Base-by-base conservation (phyloP, 345 rosid genomes). In the Lepidium aucheri region DNA sequence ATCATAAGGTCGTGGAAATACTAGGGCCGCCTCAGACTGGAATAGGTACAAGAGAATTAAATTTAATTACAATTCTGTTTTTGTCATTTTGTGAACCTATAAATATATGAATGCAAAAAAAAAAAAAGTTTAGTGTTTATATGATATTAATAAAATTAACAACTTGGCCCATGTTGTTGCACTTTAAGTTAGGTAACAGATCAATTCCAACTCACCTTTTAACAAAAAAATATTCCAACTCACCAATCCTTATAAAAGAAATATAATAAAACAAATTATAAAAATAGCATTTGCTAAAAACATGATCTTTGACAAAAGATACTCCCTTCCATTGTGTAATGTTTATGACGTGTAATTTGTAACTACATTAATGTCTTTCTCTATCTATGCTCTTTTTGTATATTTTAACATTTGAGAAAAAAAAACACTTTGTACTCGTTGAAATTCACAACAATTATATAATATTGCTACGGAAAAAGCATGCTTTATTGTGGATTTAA, bases 191-290 rank as follows among this genome's bases (percentile, higher is more conserved):
- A 73, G 77, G 67, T 73, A 52, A 66, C 77, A 73, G 62, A 60
- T 65, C 68, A 73, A 65, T 73, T 66, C 77, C 77, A 73, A 73
- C 68, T 73, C 72, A 66, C 72, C 72, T n/a, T n/a, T n/a, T n/a
- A n/a, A n/a, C n/a, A n/a, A n/a, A n/a, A n/a, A n/a, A n/a, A n/a
- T n/a, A 65, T 73, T 66, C 77, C 77, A 73, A 73, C 68, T 73
- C 72, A 66, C 72, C 72, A 58, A 59, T 73, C 56, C 66, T 73
- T 65, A 50, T 57, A 55, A 4, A 65, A n/a, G n/a, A n/a, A n/a
- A n/a, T n/a, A n/a, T n/a, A n/a, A n/a, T n/a, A n/a, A n/a, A 30
- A 58, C 4, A 26, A 34, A 58, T 73, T 73, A 73, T 42, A 65
- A 6, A 59, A 34, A 52, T 50, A 60, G 47, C 76, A 72, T 57